Base-by-base conservation (phyloP, 2,329 filamentous ascomycete species). In the Nannizziopsis arthrosporioides region DNA sequence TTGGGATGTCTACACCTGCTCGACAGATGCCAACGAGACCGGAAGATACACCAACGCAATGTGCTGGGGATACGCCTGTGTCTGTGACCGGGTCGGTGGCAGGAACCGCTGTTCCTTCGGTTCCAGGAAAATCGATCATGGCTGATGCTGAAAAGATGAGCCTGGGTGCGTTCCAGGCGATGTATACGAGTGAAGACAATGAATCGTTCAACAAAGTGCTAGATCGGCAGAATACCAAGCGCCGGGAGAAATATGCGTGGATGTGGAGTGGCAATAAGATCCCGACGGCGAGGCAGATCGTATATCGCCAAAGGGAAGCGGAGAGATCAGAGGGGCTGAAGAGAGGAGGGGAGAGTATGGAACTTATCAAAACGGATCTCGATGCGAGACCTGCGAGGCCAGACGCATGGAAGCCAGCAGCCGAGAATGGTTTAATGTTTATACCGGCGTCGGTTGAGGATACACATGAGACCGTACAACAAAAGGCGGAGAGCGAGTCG, bases 181-280 rank as follows among this genome's bases (percentile, higher is more conserved):
- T 85, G 56, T 96, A 95, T 68, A 98, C 90, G 1, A 94, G 87
- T 60, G 92, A 98, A 65, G 92, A 98, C 63, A 96, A 96, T 61
- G 92, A 95, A 62, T 93, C 85, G 57, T 96, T 98, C 70, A 94
- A 94, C 66, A 84, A 82, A 57, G 73, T 98, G 1, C 72, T 96
- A 22, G 92, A 98, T 68, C 85, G 82, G 59, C 87, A 95, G 60
- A 98, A 95, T 60, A 75, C 81, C 52, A 90, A 88, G 63, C 78
- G 76, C 44, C 82, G 84, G 0, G 82, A 89, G 59, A 94, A 90
- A 58, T 85, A 94, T 60, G 80, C 81, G 1, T 95, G 90, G 84
- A 72, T 96, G 40, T 94, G 88, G 80, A 76, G 80, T 8, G 85
- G 81, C 22, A 95, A 96, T 68, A 90, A 90, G 62, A 77, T 95